These are phyloP conservation scores for Lactifluus hygrophoroides DNA, from an alignment of 768 basidiomycete species.

Conservation along the genomic window DNA sequence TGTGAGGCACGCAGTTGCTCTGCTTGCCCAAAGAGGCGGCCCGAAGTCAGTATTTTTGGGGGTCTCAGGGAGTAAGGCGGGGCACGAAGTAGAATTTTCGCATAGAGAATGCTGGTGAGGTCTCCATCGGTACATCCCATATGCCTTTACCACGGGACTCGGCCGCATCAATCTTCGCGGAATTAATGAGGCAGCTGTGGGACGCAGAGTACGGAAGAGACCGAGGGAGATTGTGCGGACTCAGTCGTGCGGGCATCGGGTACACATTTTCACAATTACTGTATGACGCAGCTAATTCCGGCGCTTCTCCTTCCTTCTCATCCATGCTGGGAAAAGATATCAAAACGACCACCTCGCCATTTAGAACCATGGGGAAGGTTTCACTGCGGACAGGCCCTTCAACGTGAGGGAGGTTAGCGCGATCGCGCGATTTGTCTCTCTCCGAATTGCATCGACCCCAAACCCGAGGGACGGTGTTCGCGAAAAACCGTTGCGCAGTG, in stretches of 20 bases:
- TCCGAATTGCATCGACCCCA: conserved; percentile 80
- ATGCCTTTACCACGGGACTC: no score
- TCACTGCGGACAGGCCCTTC: conserved; percentile 70
- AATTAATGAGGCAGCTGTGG: conserved; percentile 35
- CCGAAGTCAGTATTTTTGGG: no score
- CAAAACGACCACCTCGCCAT: conserved; percentile 63
- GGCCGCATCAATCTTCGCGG: no score
- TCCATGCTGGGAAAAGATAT: conserved; percentile 38
- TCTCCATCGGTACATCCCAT: no score
- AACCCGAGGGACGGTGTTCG: conserved; percentile 68
- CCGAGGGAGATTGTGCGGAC: conserved; percentile 29
- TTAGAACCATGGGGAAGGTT: conserved; percentile 61
- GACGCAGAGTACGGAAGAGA: conserved; percentile 25
- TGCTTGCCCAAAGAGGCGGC: no score
- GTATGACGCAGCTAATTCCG: conserved; percentile 20
- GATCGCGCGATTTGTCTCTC: conserved; percentile 88
- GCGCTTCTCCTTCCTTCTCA: conserved; percentile 45
- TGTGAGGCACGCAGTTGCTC: no score
- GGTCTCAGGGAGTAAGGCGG: no score
- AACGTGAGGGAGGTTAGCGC: conserved; percentile 57
- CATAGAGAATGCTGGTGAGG: no score
- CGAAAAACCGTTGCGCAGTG: conserved; percentile 75
- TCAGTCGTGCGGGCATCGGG: conserved; percentile 30
- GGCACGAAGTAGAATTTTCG: no score
- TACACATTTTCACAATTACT: conserved; percentile 20